Evolutionary conservation across 2,329 filamentous ascomycete genomes (phyloP).

Genomic region (Aspergillus pseudonomiae): DNA sequence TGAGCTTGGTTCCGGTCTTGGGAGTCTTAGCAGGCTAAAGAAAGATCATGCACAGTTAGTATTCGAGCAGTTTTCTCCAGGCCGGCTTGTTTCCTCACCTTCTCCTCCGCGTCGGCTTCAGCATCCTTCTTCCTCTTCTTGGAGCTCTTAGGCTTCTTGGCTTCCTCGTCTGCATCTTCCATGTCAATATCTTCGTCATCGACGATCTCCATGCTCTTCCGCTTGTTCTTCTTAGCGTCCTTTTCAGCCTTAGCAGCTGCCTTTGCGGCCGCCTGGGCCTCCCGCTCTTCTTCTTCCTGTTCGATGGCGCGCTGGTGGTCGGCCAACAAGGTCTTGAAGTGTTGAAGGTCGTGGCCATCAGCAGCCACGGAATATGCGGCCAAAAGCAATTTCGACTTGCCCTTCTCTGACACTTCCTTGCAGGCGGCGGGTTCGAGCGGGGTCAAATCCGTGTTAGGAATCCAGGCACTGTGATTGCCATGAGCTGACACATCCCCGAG

Average conservation of each 20-base stretch:
- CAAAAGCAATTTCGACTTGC: conserved; percentile 79
- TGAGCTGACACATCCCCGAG: conserved; percentile 15
- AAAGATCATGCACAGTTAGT: conserved; percentile 10
- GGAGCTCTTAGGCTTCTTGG: conserved; percentile 57
- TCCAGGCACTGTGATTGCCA: conserved; percentile 72
- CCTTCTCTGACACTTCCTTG: conserved; percentile 65
- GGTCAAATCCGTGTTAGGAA: conserved; percentile 78
- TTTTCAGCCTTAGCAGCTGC: conserved; percentile 56
- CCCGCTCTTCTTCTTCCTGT: conserved; percentile 64
- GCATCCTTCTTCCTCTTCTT: conserved; percentile 82
- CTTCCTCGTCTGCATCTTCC: conserved; percentile 47
- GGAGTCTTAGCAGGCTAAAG: conserved; percentile 65
- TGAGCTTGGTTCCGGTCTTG: conserved; percentile 61
- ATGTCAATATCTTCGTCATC: conserved; percentile 62
- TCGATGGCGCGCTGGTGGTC: conserved; percentile 60
- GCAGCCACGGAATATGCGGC: conserved; percentile 79
- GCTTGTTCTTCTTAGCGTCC: conserved; percentile 51
- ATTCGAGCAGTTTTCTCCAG: not conserved
- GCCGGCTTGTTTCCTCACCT: conserved; percentile 52
- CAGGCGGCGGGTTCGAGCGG: conserved; percentile 76
- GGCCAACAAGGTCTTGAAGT: conserved; percentile 79
- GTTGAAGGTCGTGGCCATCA: conserved; percentile 73
- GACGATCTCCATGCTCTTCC: conserved; percentile 55
- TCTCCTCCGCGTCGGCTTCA: conserved; percentile 69
- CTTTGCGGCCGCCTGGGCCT: conserved; percentile 65